Conservation (phyloP, 495 filamentous ascomycete species). For the Mytilinidion resinicola region DNA sequence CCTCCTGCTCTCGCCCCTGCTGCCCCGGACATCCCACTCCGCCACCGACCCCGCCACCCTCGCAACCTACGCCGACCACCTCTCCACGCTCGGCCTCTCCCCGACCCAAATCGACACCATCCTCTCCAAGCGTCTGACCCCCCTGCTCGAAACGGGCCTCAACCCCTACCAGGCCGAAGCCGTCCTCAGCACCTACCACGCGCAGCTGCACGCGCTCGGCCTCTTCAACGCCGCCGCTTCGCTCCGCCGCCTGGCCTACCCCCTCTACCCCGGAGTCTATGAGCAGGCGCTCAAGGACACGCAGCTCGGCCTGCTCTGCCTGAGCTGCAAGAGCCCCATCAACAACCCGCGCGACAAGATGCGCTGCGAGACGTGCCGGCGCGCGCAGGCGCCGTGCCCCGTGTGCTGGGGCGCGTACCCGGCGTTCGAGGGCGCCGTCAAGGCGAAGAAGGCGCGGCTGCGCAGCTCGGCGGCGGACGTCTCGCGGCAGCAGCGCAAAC, state of each 20-base stretch:
- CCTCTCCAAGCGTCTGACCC: constrained; percentile 22
- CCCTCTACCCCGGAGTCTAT: constrained; percentile 35
- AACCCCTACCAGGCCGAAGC: constrained; percentile 36
- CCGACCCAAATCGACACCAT: constrained; percentile 20
- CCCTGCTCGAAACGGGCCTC: constrained; percentile 27
- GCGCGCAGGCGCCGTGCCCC: constrained; percentile 30
- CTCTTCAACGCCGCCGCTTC: constrained; percentile 31
- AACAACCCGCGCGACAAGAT: constrained; percentile 28
- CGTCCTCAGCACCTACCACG: constrained; percentile 38
- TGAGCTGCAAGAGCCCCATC: constrained; percentile 32
- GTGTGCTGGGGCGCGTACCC: constrained; percentile 33
- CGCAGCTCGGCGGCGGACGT: constrained; percentile 6
- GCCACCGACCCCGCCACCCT: constrained; percentile 13
- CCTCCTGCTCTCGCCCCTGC: constrained; percentile 31
- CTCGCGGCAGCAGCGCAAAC: constrained; percentile 9
- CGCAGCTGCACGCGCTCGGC: constrained; percentile 30
- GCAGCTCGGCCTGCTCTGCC: constrained; percentile 30
- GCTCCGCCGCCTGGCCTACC: constrained; percentile 34
- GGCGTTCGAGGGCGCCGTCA: constrained; percentile 27
- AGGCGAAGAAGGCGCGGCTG: constrained; percentile 17
- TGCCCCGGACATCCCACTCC: constrained; percentile 25
- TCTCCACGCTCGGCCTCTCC: constrained; percentile 19
- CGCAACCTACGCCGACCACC: constrained; percentile 22
- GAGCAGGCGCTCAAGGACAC: constrained; percentile 33
- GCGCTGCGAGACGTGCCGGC: constrained; percentile 30